These are phyloP conservation scores for Melastoma candidum DNA, from an alignment of 441 rosid genomes.

Conservation along the genomic window DNA sequence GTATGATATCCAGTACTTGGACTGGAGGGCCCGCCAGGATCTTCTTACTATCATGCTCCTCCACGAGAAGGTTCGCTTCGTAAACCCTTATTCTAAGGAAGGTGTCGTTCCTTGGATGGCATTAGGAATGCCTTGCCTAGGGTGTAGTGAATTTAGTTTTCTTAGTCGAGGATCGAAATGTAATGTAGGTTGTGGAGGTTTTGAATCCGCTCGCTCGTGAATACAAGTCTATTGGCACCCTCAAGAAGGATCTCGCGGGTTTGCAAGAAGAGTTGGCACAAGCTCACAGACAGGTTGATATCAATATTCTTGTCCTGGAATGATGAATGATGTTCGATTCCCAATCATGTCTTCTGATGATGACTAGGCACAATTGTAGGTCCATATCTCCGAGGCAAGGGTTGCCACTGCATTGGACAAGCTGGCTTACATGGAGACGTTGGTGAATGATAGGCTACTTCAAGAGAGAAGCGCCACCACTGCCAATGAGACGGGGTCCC, in stretches of 20 bases:
- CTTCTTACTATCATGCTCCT: slow-evolving; percentile 78
- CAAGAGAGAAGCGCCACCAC: slow-evolving; percentile 41
- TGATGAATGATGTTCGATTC: not conserved
- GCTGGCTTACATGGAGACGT: slow-evolving; percentile 83
- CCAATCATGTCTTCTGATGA: not conserved
- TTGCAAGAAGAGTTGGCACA: slow-evolving; percentile 70
- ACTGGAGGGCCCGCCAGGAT: slow-evolving; percentile 96
- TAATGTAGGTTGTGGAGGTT: slow-evolving; percentile 74
- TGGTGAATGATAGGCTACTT: slow-evolving; percentile 75
- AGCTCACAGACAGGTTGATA: slow-evolving; percentile 73
- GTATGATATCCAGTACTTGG: slow-evolving; percentile 78
- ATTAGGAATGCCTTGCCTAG: too few species aligned
- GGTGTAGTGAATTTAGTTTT: slow-evolving; percentile 11
- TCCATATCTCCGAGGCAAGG: slow-evolving; percentile 93
- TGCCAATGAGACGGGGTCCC: slow-evolving; percentile 34
- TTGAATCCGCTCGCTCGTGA: slow-evolving; percentile 91
- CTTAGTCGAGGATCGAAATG: slow-evolving; percentile 6
- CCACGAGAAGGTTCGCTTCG: slow-evolving; percentile 60
- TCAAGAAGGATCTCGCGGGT: slow-evolving; percentile 84
- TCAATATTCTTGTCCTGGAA: not conserved
- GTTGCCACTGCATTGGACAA: slow-evolving; percentile 77
- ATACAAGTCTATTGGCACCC: slow-evolving; percentile 78
- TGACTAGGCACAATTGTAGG: slow-evolving; percentile 31
- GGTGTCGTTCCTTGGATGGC: too few species aligned
- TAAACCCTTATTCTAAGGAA: too few species aligned